These are phyloP conservation scores for Penicillium samsonianum DNA, from an alignment of 495 filamentous ascomycete species.

Conservation along the genomic window DNA sequence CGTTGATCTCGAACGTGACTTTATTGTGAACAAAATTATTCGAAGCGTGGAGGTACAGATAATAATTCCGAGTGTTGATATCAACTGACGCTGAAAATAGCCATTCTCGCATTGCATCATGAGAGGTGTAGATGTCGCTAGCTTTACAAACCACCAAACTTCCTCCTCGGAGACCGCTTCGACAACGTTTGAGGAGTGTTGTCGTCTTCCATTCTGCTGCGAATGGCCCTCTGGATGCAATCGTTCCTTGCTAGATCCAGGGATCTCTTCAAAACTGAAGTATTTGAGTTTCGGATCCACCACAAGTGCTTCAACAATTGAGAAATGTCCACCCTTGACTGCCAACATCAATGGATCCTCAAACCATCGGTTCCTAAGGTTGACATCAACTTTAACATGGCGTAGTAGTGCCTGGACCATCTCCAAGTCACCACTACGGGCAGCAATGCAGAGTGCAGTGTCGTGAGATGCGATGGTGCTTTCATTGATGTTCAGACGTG, in stretches of 20 bases:
- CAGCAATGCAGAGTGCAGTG: conserved; percentile 17
- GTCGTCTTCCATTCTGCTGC: conserved; percentile 2
- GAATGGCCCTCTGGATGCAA: conserved; percentile 10
- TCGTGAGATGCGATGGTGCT: conserved; percentile 12
- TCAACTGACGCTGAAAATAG: not conserved
- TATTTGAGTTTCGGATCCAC: not conserved
- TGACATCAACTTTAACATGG: conserved; percentile 12
- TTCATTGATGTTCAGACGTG: conserved; percentile 13
- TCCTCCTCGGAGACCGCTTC: conserved; percentile 4
- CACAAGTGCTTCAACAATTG: conserved; percentile 7
- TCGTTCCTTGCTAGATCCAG: conserved; percentile 5
- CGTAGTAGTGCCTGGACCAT: conserved; percentile 13
- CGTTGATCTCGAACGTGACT: not conserved
- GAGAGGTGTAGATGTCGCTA: conserved; percentile 8
- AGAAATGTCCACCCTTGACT: conserved; percentile 3
- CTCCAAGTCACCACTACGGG: conserved; percentile 11
- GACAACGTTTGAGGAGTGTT: conserved; percentile 3
- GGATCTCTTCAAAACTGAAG: conserved; percentile 9
- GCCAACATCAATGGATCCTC: conserved; percentile 11
- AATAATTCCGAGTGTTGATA: conserved; percentile 5
- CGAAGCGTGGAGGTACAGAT: not conserved
- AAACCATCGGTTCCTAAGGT: conserved; percentile 9
- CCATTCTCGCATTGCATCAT: conserved; percentile 6
- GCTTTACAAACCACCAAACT: not conserved
- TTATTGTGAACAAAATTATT: conserved; percentile 1